These are phyloP conservation scores for Dioszegia crocea DNA, from an alignment of 768 basidiomycete genomes.

Conservation along the genomic window DNA sequence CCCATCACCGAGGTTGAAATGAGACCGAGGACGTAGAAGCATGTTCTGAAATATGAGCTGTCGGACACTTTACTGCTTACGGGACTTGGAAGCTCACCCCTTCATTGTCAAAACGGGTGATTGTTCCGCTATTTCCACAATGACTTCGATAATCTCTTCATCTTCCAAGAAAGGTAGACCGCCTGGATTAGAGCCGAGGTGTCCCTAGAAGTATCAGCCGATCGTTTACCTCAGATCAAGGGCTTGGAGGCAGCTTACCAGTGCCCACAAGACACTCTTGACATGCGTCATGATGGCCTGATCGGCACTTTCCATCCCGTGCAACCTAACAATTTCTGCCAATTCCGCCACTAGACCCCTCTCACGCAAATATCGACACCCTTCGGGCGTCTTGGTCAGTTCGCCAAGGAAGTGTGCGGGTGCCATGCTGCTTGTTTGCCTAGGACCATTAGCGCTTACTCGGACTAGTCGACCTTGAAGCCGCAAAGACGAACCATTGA, in stretches of 20 bases:
- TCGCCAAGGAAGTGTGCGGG: slow-evolving; percentile 97
- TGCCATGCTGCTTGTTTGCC: slow-evolving; percentile 55
- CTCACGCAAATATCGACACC: slow-evolving; percentile 82
- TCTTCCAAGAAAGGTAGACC: slow-evolving; percentile 94
- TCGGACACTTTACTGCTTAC: too few species aligned
- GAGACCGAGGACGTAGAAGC: slow-evolving; percentile 89
- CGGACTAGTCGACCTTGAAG: background rate
- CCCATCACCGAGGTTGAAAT: slow-evolving; percentile 89
- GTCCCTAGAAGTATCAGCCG: slow-evolving; percentile 60
- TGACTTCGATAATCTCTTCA: slow-evolving; percentile 83
- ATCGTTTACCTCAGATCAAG: background rate
- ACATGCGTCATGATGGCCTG: slow-evolving; percentile 77
- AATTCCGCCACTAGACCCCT: slow-evolving; percentile 89
- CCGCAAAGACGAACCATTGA: slow-evolving; percentile 26
- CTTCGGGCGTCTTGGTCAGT: slow-evolving; percentile 92
- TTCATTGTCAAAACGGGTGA: slow-evolving; percentile 84
- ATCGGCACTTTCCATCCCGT: slow-evolving; percentile 79
- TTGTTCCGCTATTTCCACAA: slow-evolving; percentile 84
- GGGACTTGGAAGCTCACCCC: too few species aligned
- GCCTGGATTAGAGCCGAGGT: slow-evolving; percentile 82
- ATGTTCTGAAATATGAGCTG: slow-evolving; percentile 61
- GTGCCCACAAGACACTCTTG: slow-evolving; percentile 94
- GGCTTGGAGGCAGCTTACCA: slow-evolving; percentile 59
- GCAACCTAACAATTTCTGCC: slow-evolving; percentile 79
- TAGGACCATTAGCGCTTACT: slow-evolving; percentile 2